Conservation (phyloP, 176 grass and related monocot species). For the Oryza rufipogon region DNA sequence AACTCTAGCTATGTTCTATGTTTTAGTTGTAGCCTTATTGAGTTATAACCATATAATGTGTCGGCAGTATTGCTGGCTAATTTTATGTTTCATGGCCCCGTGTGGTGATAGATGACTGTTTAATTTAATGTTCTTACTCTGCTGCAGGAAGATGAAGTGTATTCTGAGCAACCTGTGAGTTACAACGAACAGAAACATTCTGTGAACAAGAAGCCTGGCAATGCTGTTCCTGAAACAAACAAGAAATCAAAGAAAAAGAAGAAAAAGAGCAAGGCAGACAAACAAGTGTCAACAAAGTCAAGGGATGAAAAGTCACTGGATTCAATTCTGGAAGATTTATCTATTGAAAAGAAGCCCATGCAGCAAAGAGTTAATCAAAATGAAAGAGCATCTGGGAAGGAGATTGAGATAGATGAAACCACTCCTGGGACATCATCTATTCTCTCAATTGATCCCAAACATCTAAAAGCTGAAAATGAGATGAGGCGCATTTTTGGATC, state of each 20-base stretch:
- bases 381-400: constrained; percentile 51
- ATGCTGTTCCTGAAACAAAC: constrained; percentile 50
- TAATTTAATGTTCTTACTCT: constrained; percentile 20
- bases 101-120: constrained; percentile 2
- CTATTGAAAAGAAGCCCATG: constrained; percentile 54
- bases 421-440: constrained; percentile 44
- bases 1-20: not conserved
- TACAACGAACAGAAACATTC: constrained; percentile 43
- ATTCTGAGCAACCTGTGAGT: constrained; percentile 45
- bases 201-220: constrained; percentile 41
- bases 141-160: constrained; percentile 75
- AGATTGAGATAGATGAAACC: constrained; percentile 41
- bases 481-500: constrained; percentile 98
- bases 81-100: not conserved
- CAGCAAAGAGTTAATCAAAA: constrained; percentile 44
- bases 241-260: constrained; percentile 98
- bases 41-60: not conserved
- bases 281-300: constrained; percentile 28
- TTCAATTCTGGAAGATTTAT: constrained; percentile 84
- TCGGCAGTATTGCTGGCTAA: not conserved
- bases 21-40: not conserved
- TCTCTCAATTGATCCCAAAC: constrained; percentile 80
- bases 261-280: constrained; percentile 74
- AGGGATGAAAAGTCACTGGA: constrained; percentile 63
- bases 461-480: constrained; percentile 93